These are phyloP conservation scores for Bremia lactucae DNA, from an alignment of 352 stramenopile genomes.

Conservation along the genomic window DNA sequence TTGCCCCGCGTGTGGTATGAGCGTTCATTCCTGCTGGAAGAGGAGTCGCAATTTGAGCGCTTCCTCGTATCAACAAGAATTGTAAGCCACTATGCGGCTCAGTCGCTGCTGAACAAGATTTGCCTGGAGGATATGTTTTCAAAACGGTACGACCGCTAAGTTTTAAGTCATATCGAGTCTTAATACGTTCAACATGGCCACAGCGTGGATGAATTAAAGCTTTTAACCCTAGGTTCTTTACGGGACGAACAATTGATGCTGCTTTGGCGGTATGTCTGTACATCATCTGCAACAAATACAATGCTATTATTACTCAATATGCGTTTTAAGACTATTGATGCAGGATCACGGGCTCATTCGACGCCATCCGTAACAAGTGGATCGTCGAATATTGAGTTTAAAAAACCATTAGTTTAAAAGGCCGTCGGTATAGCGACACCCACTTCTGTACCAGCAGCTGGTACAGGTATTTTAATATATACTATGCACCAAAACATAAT, in stretches of 20 bases:
- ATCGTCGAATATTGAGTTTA: no score
- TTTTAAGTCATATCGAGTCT: background rate
- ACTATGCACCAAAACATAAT: no score
- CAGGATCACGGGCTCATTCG: conserved; percentile 21
- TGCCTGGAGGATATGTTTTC: conserved; percentile 43
- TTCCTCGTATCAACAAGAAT: conserved; percentile 61
- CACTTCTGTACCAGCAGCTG: no score
- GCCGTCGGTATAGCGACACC: no score
- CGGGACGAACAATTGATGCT: conserved; percentile 32
- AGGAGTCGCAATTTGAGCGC: conserved; percentile 64
- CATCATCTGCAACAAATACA: background rate
- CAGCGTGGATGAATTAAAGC: conserved; percentile 30
- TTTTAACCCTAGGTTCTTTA: conserved; percentile 25
- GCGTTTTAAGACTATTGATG: conserved; percentile 13
- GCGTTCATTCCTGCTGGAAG: conserved; percentile 57
- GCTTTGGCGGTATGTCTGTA: conserved; percentile 27
- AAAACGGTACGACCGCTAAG: conserved; percentile 20
- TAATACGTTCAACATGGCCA: conserved; percentile 1
- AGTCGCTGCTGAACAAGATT: conserved; percentile 60
- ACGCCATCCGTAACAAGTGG: no score
- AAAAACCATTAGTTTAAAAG: no score
- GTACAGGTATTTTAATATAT: no score
- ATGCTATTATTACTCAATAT: background rate
- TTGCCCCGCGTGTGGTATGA: conserved; percentile 68
- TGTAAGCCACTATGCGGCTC: conserved; percentile 48